Percentiles rank a stretch among this genome's conserved stretches.
phyloP scores from a whole-genome alignment of 176 grass and related monocot genomes.

The Panicum miliaceum region DNA sequence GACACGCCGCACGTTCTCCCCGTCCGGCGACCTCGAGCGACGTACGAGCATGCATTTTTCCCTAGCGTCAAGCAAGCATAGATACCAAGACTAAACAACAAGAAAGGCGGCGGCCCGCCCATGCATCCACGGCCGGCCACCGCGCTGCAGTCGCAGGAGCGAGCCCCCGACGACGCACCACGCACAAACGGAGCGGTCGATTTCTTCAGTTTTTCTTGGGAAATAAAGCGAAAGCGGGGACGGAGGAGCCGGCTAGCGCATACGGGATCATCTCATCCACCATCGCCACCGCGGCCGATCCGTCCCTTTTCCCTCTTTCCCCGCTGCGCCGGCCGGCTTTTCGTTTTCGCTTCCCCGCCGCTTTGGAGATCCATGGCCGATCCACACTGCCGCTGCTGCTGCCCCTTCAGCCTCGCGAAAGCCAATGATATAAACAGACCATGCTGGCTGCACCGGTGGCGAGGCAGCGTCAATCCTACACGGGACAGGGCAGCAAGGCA shows the following conservation, averaged over 20 bases:
- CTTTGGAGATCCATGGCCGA: slow-evolving; percentile 60
- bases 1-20: slow-evolving; percentile 32
- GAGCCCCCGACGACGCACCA: too few species aligned
- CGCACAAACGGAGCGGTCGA: too few species aligned
- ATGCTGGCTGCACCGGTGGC: too few species aligned
- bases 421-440: slow-evolving; percentile 28
- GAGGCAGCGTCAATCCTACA: background rate
- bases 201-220: background rate
- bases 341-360: background rate
- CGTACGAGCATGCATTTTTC: slow-evolving; percentile 46
- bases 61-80: slow-evolving; percentile 73
- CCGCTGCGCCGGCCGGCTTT: slow-evolving; percentile 43
- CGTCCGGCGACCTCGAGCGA: background rate
- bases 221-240: slow-evolving; percentile 28
- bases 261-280: slow-evolving; percentile 32
- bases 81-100: slow-evolving; percentile 65
- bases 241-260: too few species aligned
- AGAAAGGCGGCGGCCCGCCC: slow-evolving; percentile 27
- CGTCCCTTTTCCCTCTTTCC: background rate
- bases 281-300: slow-evolving; percentile 21
- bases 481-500: background rate
- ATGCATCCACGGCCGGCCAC: background rate
- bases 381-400: slow-evolving; percentile 25
- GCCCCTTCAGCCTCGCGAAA: slow-evolving; percentile 26
- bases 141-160: too few species aligned